Percentiles rank a stretch among this genome's conserved stretches.
phyloP scores from a whole-genome alignment of 1,139 yeast species.

The Yamadazyma conglobata region DNA sequence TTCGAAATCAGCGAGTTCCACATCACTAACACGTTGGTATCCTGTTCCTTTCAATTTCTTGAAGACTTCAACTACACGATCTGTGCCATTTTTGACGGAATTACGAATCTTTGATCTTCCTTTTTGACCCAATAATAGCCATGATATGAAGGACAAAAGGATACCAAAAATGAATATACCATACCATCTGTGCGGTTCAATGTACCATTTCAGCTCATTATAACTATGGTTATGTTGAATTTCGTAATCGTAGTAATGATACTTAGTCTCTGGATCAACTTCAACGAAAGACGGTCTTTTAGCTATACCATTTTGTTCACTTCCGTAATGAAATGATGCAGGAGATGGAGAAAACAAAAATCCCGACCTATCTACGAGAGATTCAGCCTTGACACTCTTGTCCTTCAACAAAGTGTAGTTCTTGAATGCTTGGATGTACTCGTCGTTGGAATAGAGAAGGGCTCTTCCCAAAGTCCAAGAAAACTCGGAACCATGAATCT shows the following conservation, averaged over 20 bases:
- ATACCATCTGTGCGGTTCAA: slow-evolving; percentile 51
- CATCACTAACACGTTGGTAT: slow-evolving; percentile 7
- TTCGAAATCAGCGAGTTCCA: slow-evolving; percentile 8
- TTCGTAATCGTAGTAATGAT: slow-evolving; percentile 30
- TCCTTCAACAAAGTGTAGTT: slow-evolving; percentile 18
- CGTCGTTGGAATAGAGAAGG: slow-evolving; percentile 54
- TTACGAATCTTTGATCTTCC: slow-evolving; percentile 20
- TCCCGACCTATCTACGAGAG: slow-evolving; percentile 30
- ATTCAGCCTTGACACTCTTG: slow-evolving; percentile 4
- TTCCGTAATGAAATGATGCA: slow-evolving; percentile 47
- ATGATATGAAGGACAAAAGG: slow-evolving; percentile 38
- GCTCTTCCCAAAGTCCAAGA: slow-evolving; percentile 89
- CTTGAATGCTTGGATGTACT: slow-evolving; percentile 37
- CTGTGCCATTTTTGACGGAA: slow-evolving; percentile 11
- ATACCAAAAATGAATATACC: slow-evolving; percentile 50
- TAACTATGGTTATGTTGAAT: slow-evolving; percentile 24
- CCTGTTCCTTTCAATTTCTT: slow-evolving; percentile 3
- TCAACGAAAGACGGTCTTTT: slow-evolving; percentile 42
- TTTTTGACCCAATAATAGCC: slow-evolving; percentile 46
- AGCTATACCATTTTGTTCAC: slow-evolving; percentile 45
- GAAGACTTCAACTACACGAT: too few relatives aligned
- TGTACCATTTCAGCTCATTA: slow-evolving; percentile 36
- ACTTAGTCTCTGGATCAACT: slow-evolving; percentile 21
- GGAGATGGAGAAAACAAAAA: slow-evolving; percentile 50
- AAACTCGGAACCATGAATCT: slow-evolving; percentile 61